These are phyloP conservation scores for Verticillium nonalfalfae DNA, from an alignment of 2,329 filamentous ascomycete species.

Conservation along the genomic window DNA sequence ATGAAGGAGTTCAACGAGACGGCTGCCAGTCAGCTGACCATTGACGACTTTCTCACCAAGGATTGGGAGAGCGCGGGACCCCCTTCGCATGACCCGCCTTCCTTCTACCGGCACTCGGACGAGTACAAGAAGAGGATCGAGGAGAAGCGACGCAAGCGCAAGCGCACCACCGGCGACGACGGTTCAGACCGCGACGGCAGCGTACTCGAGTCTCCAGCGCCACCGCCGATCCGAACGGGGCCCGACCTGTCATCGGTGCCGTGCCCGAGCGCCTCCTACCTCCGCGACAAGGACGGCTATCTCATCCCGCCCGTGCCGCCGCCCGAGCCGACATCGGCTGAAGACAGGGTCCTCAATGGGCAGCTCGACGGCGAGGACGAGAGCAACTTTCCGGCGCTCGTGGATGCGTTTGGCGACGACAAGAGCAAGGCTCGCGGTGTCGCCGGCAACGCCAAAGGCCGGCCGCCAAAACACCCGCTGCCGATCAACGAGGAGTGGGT, in stretches of 20 bases:
- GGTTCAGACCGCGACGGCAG: conserved; percentile 17
- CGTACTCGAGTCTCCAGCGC: not conserved
- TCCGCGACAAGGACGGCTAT: conserved; percentile 12
- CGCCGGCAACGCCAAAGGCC: not conserved
- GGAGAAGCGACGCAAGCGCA: conserved; percentile 41
- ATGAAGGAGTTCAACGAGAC: conserved; percentile 88
- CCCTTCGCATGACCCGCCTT: conserved; percentile 68
- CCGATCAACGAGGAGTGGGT: conserved; percentile 58
- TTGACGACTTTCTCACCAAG: conserved; percentile 74
- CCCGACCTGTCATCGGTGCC: conserved; percentile 17
- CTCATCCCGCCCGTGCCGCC: conserved; percentile 12
- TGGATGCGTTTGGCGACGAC: conserved; percentile 10
- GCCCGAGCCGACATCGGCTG: conserved; percentile 2
- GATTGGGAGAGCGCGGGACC: conserved; percentile 62
- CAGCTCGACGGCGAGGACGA: conserved; percentile 5
- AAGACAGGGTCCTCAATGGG: conserved; percentile 1
- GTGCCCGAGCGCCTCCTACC: conserved; percentile 6
- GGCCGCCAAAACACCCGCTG: conserved; percentile 19
- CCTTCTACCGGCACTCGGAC: conserved; percentile 63
- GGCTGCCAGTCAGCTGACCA: conserved; percentile 75
- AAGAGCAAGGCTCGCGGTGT: not conserved
- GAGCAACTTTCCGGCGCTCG: conserved; percentile 7
- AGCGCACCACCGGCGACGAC: conserved; percentile 29
- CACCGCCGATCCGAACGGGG: not conserved
- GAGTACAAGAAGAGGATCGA: conserved; percentile 50